Evolutionary conservation across 2,329 filamentous ascomycete species (phyloP).

Genomic region (Beauveria varroae): DNA sequence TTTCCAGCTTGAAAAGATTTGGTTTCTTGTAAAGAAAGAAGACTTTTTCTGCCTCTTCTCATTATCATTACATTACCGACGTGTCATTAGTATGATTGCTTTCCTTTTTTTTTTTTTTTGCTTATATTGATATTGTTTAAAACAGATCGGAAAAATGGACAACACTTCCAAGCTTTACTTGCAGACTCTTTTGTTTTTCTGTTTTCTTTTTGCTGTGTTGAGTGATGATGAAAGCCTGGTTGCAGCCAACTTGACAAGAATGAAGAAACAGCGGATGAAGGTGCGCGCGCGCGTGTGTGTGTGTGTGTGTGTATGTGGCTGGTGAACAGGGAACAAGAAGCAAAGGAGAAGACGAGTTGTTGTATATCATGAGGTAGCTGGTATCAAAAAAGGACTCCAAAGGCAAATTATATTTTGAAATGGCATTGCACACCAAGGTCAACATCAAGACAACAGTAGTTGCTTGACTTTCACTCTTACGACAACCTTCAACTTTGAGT

Average conservation of each 20-base stretch:
- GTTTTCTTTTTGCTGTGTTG: not conserved
- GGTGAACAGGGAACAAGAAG: not conserved
- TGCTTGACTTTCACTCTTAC: too few species aligned
- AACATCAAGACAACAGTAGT: too few species aligned
- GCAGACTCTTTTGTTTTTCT: not conserved
- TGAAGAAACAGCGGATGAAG: too few species aligned
- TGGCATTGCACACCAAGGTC: too few species aligned
- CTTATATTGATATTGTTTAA: conserved; percentile 9
- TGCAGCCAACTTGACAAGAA: not conserved
- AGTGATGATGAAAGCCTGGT: not conserved
- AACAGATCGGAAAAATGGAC: not conserved
- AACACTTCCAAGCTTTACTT: not conserved
- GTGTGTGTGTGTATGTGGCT: not conserved
- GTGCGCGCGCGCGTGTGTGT: too few species aligned
- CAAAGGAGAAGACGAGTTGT: not conserved
- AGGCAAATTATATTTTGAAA: not conserved
- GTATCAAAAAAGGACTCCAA: not conserved
- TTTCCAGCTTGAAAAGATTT: not conserved
- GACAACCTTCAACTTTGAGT: too few species aligned
- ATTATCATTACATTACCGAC: not conserved
- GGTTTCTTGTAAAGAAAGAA: not conserved
- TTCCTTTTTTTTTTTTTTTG: not conserved
- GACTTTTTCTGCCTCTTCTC: not conserved
- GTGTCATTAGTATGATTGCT: not conserved
- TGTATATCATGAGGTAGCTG: not conserved